Evolutionary conservation across 2,329 filamentous ascomycete species (phyloP), one percentile per base, ranked within the genome.

Genomic region (Pseudogymnoascus sp.): DNA sequence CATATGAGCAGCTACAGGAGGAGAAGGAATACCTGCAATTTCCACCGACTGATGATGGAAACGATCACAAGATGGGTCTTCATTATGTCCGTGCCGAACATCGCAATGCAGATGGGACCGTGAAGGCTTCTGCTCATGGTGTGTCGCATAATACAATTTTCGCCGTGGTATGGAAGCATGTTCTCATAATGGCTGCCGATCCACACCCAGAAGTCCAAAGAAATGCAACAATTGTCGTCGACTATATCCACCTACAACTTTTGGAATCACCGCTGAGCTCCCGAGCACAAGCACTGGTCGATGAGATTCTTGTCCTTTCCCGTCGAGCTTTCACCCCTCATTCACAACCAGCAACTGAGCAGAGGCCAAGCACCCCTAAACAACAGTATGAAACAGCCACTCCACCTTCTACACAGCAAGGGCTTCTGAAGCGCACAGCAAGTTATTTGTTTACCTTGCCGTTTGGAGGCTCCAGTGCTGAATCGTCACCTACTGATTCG

Each of bases 161-260:
- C 74, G 89, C 93, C 31, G 90, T 93, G 0, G 89, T 96, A 66
- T 99, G 95, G 95, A 95, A 96, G 74, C 90, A 97, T 71, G 82
- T 96, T 46, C 80, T 97, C 64, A 90, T 96, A 66, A 82, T 98
- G 74, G 93, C 91, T 50, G 91, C 96, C 16, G 95, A 99, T 72
- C 93, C 95, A 41, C 93, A 97, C 72, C 92, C 93, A 1, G 93
- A 98, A 72, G 90, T 98, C 35, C 90, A 96, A 66, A 84, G 89
- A 67, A 90, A 95, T 73, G 93, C 92, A 8, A 87, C 86, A 5
- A 82, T 89, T n/a, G 87, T 98, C 50, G 85, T 96, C 31, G 95
- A 99, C 74, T 90, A 89, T 70, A 83, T 98, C 26, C 88, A 97
- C 71, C 83, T 89, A 60, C 84, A 87, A 0, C 80, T 99, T 11